phyloP scores from a whole-genome alignment of 2,329 filamentous ascomycete genomes.

The Scedosporium apiospermum region DNA sequence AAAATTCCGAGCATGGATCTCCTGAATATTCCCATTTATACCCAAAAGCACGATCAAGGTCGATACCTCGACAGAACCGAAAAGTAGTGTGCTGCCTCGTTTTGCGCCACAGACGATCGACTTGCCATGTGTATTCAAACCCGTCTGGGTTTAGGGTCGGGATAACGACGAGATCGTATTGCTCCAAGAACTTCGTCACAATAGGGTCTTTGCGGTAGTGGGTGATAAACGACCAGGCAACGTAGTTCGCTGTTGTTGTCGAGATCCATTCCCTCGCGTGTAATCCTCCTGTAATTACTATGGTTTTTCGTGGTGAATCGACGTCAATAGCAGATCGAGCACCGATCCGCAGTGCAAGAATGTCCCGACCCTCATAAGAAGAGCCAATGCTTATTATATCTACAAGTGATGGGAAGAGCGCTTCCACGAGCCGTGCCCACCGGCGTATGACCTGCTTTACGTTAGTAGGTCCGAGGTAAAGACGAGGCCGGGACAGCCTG shows the following conservation, averaged over 20 bases:
- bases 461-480: slow-evolving; percentile 7
- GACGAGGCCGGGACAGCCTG: neutral
- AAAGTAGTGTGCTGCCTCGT: slow-evolving; percentile 77
- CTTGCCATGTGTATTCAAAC: slow-evolving; percentile 87
- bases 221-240: slow-evolving; percentile 81
- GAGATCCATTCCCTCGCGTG: slow-evolving; percentile 97
- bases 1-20: slow-evolving; percentile 88
- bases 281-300: slow-evolving; percentile 75
- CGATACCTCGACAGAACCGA: slow-evolving; percentile 76
- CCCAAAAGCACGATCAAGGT: slow-evolving; percentile 79
- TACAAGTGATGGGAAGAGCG: slow-evolving; percentile 80
- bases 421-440: slow-evolving; percentile 85
- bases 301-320: slow-evolving; percentile 54
- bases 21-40: slow-evolving; percentile 59
- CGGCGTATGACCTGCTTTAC: slow-evolving; percentile 50
- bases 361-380: slow-evolving; percentile 81
- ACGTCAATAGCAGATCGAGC: slow-evolving; percentile 34
- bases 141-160: slow-evolving; percentile 90
- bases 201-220: slow-evolving; percentile 62
- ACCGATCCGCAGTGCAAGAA: slow-evolving; percentile 71
- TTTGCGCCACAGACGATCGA: slow-evolving; percentile 90
- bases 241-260: slow-evolving; percentile 79
- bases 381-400: slow-evolving; percentile 66
- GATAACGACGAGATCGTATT: slow-evolving; percentile 81
- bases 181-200: slow-evolving; percentile 69